Evolutionary conservation across 805 yeast genomes (phyloP), one percentile per base, ranked within the genome.

Genomic region (Candida takata): DNA sequence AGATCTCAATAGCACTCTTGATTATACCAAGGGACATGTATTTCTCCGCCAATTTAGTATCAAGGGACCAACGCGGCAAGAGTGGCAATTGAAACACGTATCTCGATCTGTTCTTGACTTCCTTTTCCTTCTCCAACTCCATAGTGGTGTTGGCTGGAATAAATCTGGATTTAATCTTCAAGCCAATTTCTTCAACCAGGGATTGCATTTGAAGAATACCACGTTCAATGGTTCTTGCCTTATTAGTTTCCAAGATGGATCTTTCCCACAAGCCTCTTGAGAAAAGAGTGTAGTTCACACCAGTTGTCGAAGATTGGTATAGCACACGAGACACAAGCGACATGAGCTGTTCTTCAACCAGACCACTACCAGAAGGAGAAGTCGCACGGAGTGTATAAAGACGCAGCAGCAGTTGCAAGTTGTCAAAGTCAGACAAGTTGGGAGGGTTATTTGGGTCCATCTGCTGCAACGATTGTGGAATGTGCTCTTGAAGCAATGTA

Each of bases 181-280:
- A 69, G 3, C 90, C 95, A 18, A 86, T 65, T 55, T 88, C 96
- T 52, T 87, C 95, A 19, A 88, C 92, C 29, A 92, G 64, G 4
- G 95, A 79, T 36, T 88, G 90, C 80, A 92, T 79, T 60, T 92
- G 98, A 34, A 92, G 65, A 5, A 88, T 78, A 34, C 97, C 97
- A 55, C 98, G 72, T 61, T 92, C 97, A 17, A 90, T 80, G 2
- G 97, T 90, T 54, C 83, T 79, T 1, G 95, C 77, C 45, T 77
- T 79, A 33, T 70, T 69, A 0, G 95, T 74, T 56, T 92, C 98
- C 25, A 88, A 64, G 15, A 84, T 49, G 7, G 96, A 85, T 55
- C 97, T 74, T 51, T 81, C 84, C 96, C 97, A 92, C 29, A 92
- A 63, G 1, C 95, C 83, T 43, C 88, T 69, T 3, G 88, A 75